phyloP scores from a whole-genome alignment of 495 filamentous ascomycete genomes.

The Lophium mytilinum region DNA sequence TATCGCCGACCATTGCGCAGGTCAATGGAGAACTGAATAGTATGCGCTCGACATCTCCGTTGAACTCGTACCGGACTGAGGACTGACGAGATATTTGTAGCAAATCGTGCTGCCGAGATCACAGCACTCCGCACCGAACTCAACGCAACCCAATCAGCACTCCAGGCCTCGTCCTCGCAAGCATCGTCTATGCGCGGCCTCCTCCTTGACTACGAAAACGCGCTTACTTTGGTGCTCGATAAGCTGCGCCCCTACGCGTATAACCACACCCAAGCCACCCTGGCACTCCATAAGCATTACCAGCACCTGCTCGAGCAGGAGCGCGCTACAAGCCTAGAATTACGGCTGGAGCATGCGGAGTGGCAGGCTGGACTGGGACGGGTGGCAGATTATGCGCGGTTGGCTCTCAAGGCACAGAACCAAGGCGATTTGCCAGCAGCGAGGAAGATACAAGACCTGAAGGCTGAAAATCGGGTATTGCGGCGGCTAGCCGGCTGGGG shows the following conservation, averaged over 20 bases:
- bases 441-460: constrained; percentile 24
- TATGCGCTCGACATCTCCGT: constrained; percentile 1
- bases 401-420: constrained; percentile 21
- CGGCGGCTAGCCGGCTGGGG: constrained; percentile 30
- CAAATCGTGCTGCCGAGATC: constrained; percentile 19
- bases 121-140: constrained; percentile 46
- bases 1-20: constrained; percentile 15
- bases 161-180: constrained; percentile 42
- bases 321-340: constrained; percentile 47
- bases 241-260: constrained; percentile 56
- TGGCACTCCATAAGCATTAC: constrained; percentile 52
- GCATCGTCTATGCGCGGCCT: constrained; percentile 45
- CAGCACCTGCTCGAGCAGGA: constrained; percentile 50
- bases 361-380: constrained; percentile 47
- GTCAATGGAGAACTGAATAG: constrained; percentile 22
- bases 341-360: constrained; percentile 55
- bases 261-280: constrained; percentile 51
- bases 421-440: constrained; percentile 20
- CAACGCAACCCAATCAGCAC: constrained; percentile 41
- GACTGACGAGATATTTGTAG: constrained; percentile 6
- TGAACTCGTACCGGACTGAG: neutral
- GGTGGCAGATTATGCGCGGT: constrained; percentile 23
- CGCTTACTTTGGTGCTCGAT: constrained; percentile 49
- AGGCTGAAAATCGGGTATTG: constrained; percentile 33
- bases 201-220: constrained; percentile 51